Percentiles rank a stretch among this genome's conserved stretches.
These are phyloP conservation scores for Trichoderma koningii DNA, from an alignment of 2,329 filamentous ascomycete genomes.

Conservation along the genomic window DNA sequence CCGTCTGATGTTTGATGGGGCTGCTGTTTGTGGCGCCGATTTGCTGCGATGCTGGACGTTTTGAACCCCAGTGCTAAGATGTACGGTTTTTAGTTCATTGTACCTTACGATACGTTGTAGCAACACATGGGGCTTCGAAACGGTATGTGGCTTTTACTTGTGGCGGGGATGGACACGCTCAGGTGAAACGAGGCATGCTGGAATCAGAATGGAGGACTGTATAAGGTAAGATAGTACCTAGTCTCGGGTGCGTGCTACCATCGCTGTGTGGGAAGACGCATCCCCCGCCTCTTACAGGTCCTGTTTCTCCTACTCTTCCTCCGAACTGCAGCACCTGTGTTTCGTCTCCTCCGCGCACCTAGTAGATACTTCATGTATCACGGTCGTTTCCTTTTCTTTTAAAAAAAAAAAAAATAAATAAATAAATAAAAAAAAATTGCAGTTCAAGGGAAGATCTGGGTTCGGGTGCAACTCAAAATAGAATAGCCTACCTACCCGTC, in stretches of 20 bases:
- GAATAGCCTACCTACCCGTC: neutral
- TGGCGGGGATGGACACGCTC: neutral
- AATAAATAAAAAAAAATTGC: no score
- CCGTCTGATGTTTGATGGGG: neutral
- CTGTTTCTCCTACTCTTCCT: no score
- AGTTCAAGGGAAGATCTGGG: neutral
- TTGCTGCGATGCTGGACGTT: neutral
- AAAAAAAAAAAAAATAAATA: no score
- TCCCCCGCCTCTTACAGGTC: no score
- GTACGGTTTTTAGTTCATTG: no score
- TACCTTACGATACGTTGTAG: neutral
- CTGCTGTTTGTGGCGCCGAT: neutral
- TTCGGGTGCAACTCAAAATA: neutral
- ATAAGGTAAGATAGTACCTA: no score
- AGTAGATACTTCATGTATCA: no score
- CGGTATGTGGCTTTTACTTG: neutral
- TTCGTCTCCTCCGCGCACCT: neutral
- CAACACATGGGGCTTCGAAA: neutral
- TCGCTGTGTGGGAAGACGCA: no score
- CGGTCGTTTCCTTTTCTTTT: no score
- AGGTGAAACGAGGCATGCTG: no score
- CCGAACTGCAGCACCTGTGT: slow-evolving; percentile 1
- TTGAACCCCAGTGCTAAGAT: neutral
- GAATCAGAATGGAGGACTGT: no score
- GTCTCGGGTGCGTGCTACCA: no score